phyloP scores from a whole-genome alignment of 2,329 filamentous ascomycete genomes.

The Trichoderma pleuroti region DNA sequence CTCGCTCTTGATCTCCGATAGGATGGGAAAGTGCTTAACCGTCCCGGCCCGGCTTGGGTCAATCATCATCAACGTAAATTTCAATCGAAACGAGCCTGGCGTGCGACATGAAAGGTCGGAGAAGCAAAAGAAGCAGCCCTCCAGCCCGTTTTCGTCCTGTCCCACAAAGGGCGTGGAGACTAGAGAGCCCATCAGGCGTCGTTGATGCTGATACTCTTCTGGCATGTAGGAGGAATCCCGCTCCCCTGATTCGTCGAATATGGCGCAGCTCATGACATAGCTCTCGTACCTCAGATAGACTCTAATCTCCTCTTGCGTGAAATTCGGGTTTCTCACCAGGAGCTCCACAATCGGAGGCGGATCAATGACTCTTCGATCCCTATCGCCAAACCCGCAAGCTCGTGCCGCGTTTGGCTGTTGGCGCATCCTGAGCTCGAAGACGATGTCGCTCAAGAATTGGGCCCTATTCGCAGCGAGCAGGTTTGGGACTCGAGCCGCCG shows the following conservation, averaged over 20 bases:
- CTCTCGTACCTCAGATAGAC: conserved; percentile 56
- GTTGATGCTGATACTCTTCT: conserved; percentile 67
- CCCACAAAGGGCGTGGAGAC: conserved; percentile 75
- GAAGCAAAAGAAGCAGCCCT: conserved; percentile 84
- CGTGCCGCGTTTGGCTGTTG: conserved; percentile 76
- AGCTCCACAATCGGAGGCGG: conserved; percentile 80
- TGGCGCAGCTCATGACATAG: conserved; percentile 71
- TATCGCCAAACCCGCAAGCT: conserved; percentile 79
- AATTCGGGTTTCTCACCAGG: conserved; percentile 55
- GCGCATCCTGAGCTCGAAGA: conserved; percentile 49
- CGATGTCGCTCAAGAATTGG: conserved; percentile 24
- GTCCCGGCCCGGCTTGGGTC: conserved; percentile 55
- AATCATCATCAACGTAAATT: conserved; percentile 70
- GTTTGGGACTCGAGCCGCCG: conserved; percentile 26
- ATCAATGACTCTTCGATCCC: conserved; percentile 77
- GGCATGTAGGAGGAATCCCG: conserved; percentile 69
- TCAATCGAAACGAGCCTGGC: conserved; percentile 69
- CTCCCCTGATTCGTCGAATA: conserved; percentile 66
- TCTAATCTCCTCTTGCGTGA: conserved; percentile 52
- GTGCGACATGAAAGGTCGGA: conserved; percentile 77
- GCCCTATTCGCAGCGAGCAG: conserved; percentile 25
- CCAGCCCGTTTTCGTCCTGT: conserved; percentile 65
- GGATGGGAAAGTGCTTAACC: conserved; percentile 45
- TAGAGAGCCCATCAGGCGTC: conserved; percentile 74
- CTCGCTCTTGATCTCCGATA: conserved; percentile 58